A percentile compares a stretch with the other conserved stretches of the same genome.
Conservation (phyloP, 2,329 filamentous ascomycete species). For the Microthyrium microscopicum region DNA sequence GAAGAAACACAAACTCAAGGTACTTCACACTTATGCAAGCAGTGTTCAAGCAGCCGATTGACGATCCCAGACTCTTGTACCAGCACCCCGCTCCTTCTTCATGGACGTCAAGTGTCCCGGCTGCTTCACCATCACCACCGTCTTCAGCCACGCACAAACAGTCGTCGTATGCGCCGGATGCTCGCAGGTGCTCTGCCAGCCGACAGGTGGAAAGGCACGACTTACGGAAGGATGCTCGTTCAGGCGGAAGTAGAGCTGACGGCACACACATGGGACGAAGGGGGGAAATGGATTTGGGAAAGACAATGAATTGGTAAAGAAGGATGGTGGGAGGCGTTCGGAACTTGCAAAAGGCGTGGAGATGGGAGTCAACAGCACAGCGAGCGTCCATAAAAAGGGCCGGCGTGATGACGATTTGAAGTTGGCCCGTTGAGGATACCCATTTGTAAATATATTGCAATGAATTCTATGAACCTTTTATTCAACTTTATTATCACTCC, state of each 20-base stretch:
- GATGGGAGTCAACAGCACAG: too few relatives aligned
- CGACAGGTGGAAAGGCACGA: constrained; percentile 96
- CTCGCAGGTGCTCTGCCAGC: constrained; percentile 99
- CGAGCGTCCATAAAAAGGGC: too few relatives aligned
- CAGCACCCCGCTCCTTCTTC: constrained; percentile 97
- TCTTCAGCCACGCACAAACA: constrained; percentile 99
- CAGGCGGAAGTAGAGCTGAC: constrained; percentile 91
- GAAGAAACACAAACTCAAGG: constrained; percentile 99
- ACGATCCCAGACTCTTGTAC: constrained; percentile 80
- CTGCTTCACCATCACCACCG: constrained; percentile 99
- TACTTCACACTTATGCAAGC: constrained; percentile 37
- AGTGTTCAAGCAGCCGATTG: constrained; percentile 12
- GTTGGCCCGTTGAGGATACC: too few relatives aligned
- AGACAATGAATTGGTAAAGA: too few relatives aligned
- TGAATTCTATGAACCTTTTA: too few relatives aligned
- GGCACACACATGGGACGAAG: too few relatives aligned
- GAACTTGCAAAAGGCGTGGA: too few relatives aligned
- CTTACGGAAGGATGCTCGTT: constrained; percentile 99
- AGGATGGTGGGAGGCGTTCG: too few relatives aligned
- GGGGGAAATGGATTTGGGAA: too few relatives aligned
- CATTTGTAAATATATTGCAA: too few relatives aligned
- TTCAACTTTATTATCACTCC: too few relatives aligned
- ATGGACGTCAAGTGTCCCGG: constrained; percentile 99
- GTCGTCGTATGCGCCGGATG: constrained; percentile 96
- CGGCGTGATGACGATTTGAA: too few relatives aligned